phyloP scores from a whole-genome alignment of 257 asterid species.

The Solanum piurae region DNA sequence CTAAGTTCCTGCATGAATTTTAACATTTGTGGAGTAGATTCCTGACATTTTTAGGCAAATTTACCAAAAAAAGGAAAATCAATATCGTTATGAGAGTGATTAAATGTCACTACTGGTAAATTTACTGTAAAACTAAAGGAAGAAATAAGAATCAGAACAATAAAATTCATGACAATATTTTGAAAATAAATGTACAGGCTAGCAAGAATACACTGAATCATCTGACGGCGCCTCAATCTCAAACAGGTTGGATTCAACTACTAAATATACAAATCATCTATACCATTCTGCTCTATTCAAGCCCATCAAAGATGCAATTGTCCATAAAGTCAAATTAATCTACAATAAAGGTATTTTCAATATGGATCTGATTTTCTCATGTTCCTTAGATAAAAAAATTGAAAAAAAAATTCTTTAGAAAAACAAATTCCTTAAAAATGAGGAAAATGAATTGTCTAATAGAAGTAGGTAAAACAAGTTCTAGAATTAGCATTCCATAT shows the following conservation, averaged over 20 bases:
- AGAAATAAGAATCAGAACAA: background rate
- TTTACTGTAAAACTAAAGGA: background rate
- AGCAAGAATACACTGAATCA: background rate
- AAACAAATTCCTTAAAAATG: too few relatives aligned
- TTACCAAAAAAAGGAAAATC: background rate
- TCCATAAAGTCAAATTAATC: background rate
- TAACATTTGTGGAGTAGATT: conserved; percentile 55
- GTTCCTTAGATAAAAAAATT: too few relatives aligned
- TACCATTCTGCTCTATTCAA: background rate
- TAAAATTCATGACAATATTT: background rate
- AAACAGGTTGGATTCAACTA: background rate
- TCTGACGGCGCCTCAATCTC: background rate
- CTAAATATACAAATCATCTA: background rate
- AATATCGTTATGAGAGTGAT: background rate
- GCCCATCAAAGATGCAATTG: background rate
- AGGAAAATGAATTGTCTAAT: too few relatives aligned
- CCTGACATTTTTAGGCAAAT: conserved; percentile 28
- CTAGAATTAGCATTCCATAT: background rate
- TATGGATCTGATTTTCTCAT: background rate
- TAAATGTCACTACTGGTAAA: background rate
- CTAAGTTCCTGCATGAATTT: conserved; percentile 67
- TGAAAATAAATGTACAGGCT: background rate
- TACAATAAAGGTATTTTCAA: background rate
- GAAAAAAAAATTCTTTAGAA: too few relatives aligned
- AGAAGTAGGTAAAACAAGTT: background rate